Percentiles rank a stretch among this genome's conserved stretches.
Conservation (phyloP, 495 filamentous ascomycete genomes). For the Neurospora pannonica region DNA sequence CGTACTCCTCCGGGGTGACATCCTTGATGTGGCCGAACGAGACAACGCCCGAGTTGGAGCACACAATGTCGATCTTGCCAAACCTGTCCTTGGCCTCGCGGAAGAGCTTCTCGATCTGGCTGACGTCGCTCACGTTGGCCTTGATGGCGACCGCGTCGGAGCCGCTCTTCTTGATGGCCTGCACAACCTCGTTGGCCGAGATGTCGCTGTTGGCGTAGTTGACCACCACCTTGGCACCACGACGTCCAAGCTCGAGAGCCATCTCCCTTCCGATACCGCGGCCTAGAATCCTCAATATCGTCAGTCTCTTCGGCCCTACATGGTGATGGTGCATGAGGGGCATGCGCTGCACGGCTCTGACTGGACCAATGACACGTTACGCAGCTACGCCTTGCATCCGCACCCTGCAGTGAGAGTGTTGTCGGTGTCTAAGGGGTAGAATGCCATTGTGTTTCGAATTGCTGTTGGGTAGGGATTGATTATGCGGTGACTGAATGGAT, state of each 20-base stretch:
- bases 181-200: constrained; percentile 53
- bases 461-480: not conserved
- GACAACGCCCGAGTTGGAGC: constrained; percentile 59
- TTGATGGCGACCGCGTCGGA: constrained; percentile 56
- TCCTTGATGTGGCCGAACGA: constrained; percentile 56
- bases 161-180: constrained; percentile 48
- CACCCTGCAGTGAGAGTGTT: not conserved
- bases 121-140: constrained; percentile 65
- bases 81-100: constrained; percentile 53
- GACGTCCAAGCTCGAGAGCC: constrained; percentile 65
- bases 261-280: constrained; percentile 71
- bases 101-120: constrained; percentile 43
- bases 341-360: not conserved
- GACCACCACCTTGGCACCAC: constrained; percentile 66
- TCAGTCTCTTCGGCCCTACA: not conserved
- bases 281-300: constrained; percentile 21
- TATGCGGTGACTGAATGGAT: not conserved
- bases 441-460: not conserved
- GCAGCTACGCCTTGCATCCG: not conserved
- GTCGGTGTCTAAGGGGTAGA: not conserved
- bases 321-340: not conserved
- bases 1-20: constrained; percentile 66
- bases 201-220: constrained; percentile 61
- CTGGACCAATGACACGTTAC: not conserved
- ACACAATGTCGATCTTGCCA: constrained; percentile 59